phyloP scores from a whole-genome alignment of 2,329 filamentous ascomycete genomes.

The Venturia carpophila region DNA sequence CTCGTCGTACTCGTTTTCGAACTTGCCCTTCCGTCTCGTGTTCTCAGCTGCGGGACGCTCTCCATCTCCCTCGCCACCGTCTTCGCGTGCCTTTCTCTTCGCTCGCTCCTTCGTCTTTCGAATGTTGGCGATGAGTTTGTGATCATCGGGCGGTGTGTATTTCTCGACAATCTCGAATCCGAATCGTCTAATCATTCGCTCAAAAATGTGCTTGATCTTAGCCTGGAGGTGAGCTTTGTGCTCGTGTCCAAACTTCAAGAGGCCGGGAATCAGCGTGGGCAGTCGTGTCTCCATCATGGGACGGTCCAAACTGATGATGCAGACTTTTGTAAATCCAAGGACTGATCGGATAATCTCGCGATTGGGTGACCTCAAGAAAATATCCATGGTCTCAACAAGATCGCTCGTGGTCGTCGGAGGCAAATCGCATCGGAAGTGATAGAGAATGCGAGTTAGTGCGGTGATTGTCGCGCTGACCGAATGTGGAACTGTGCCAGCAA shows the following conservation, averaged over 20 bases:
- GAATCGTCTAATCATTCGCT: constrained; percentile 87
- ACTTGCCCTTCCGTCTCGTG: constrained; percentile 47
- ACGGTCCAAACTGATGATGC: constrained; percentile 74
- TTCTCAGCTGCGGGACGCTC: constrained; percentile 38
- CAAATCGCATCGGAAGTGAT: constrained; percentile 72
- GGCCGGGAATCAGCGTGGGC: constrained; percentile 69
- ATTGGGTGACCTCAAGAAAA: constrained; percentile 94
- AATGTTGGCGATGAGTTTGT: constrained; percentile 87
- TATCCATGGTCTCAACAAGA: constrained; percentile 86
- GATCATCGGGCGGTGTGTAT: constrained; percentile 75
- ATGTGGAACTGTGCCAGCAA: constrained; percentile 86
- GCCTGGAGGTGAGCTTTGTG: constrained; percentile 96
- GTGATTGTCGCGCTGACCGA: constrained; percentile 98
- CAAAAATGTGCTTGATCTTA: constrained; percentile 96
- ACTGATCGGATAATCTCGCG: constrained; percentile 93
- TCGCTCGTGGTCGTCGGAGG: constrained; percentile 65
- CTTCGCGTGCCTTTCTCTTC: constrained; percentile 77
- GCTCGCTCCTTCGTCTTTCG: constrained; percentile 87
- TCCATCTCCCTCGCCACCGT: constrained; percentile 50
- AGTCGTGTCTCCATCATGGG: constrained; percentile 73
- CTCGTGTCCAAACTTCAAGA: constrained; percentile 95
- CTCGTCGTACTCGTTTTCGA: constrained; percentile 90
- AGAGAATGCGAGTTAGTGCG: constrained; percentile 84
- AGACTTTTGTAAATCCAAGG: constrained; percentile 94
- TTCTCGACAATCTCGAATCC: constrained; percentile 73